Evolutionary conservation across 352 stramenopile genomes (phyloP).

Genomic region (Pythium pectinolyticum): DNA sequence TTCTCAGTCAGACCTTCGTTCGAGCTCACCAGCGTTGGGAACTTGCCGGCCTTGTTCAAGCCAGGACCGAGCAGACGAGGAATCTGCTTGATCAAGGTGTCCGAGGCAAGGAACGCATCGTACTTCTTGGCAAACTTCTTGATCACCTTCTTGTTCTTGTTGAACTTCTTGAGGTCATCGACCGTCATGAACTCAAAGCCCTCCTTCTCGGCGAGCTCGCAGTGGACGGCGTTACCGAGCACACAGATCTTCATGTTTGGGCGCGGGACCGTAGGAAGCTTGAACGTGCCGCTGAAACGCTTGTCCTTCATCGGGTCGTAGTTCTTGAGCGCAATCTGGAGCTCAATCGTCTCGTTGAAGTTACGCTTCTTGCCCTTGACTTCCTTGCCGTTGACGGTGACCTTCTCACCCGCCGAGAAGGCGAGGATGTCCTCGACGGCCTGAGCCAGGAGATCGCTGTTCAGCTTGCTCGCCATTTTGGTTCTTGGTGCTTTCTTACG

Average conservation of each 20-base stretch:
- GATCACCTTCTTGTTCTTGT: slow-evolving; percentile 99
- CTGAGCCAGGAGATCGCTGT: slow-evolving; percentile 95
- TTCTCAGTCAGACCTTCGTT: slow-evolving; percentile 97
- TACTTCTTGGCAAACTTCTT: slow-evolving; percentile 99
- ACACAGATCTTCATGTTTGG: slow-evolving; percentile 98
- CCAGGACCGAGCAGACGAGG: slow-evolving; percentile 98
- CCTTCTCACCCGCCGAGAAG: slow-evolving; percentile 94
- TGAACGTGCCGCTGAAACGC: slow-evolving; percentile 99
- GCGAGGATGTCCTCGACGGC: slow-evolving; percentile 95
- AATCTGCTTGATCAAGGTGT: slow-evolving; percentile 99
- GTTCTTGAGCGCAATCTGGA: slow-evolving; percentile 99
- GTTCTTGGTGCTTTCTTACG: slow-evolving; percentile 22
- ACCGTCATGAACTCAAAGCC: slow-evolving; percentile 98
- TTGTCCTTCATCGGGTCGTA: slow-evolving; percentile 99
- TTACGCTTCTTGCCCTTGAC: slow-evolving; percentile 99
- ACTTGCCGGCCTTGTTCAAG: slow-evolving; percentile 99
- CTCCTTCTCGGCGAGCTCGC: slow-evolving; percentile 97
- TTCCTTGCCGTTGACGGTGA: slow-evolving; percentile 90
- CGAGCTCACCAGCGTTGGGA: slow-evolving; percentile 95
- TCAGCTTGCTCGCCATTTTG: slow-evolving; percentile 94
- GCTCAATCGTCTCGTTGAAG: slow-evolving; percentile 99
- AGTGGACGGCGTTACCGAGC: slow-evolving; percentile 98
- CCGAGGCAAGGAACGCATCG: slow-evolving; percentile 99
- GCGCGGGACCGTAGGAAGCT: slow-evolving; percentile 95
- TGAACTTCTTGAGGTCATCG: slow-evolving; percentile 99